Percentiles rank a stretch among this genome's conserved stretches.
phyloP scores from a whole-genome alignment of 2,329 filamentous ascomycete species.

The Leptodontidium sp. region DNA sequence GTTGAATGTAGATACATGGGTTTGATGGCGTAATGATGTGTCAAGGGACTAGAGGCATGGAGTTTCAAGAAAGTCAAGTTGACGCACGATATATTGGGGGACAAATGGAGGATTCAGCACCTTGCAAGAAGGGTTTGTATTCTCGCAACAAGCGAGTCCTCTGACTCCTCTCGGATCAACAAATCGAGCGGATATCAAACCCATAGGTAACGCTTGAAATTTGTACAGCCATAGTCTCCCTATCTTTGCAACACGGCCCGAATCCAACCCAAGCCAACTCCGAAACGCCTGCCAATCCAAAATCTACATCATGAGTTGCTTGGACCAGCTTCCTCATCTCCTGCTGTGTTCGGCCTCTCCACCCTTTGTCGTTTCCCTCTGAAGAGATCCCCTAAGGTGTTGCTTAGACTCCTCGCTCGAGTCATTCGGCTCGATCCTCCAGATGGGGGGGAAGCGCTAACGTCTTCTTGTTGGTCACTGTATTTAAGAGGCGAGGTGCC shows the following conservation, averaged over 20 bases:
- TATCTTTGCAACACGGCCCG: constrained; percentile 15
- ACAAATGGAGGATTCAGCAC: not conserved
- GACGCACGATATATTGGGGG: not conserved
- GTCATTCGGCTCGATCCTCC: constrained; percentile 33
- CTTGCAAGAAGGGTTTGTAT: not conserved
- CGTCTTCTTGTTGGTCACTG: constrained; percentile 19
- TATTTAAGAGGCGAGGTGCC: constrained; percentile 32
- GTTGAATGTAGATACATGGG: too few relatives aligned
- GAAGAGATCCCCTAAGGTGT: constrained; percentile 43
- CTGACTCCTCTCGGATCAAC: not conserved
- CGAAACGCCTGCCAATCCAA: constrained; percentile 18
- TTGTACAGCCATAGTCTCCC: constrained; percentile 6
- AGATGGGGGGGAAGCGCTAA: constrained; percentile 37
- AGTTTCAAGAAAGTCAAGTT: not conserved
- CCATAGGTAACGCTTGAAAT: not conserved
- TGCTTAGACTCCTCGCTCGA: constrained; percentile 44
- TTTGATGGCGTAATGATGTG: too few relatives aligned
- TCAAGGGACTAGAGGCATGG: not conserved
- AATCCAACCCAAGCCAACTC: constrained; percentile 23
- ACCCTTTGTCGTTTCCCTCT: constrained; percentile 35
- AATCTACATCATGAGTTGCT: constrained; percentile 38
- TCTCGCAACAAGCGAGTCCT: not conserved
- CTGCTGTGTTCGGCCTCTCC: constrained; percentile 30
- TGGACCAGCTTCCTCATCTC: constrained; percentile 43
- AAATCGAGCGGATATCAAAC: not conserved